Evolutionary conservation across 768 basidiomycete species (phyloP), one percentile per base, ranked within the genome.

Genomic region (Xerocomus potaroensis): DNA sequence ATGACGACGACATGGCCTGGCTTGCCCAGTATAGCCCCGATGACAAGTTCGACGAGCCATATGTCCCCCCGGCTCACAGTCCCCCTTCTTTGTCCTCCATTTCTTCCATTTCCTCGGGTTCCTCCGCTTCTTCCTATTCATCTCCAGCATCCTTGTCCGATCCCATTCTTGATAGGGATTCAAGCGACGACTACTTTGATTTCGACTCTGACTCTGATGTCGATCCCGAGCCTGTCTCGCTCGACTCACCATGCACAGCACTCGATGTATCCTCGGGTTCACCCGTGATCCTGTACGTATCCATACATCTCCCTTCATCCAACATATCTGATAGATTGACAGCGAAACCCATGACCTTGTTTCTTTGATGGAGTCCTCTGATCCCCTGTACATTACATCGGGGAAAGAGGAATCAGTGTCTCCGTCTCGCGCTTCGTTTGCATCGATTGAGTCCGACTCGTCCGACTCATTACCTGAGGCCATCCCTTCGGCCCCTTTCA

Each of bases 1-100:
- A 68, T 10, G 66, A 66, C 19, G 64, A 66, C 32, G 64, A 68
- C 43, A 53, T 63, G 52, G 62, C 64, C 35, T 66, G 65, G 65
- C 64, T 66, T 14, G 66, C 65, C 16, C 64, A 68, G 51, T 66
- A 48, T 41, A 66, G 60, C 18, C 63, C 62, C 24, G 66, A 68
- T 27, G 64, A 66, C 42, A 66, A 68, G 50, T 53, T 49, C 7
- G 57, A 62, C 48, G 56, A 59, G 22, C 58, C 50, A 42, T 66
- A 56, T 42, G 33, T 55, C 8, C 55, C 61, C 27, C 39, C 47
- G 12, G 42, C 42, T 36, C 52, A 42, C 15, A 55, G 50, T 11
- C 57, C 59, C 24, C 50, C 61, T 27, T 31, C 47, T 44, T 48
- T 63, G 43, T 66, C 62, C 16, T 34, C 53, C 26, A 51, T 66